A percentile compares a stretch with the other conserved stretches of the same genome.
Conservation (phyloP, 805 yeast species). For the Hanseniaspora osmophila region DNA sequence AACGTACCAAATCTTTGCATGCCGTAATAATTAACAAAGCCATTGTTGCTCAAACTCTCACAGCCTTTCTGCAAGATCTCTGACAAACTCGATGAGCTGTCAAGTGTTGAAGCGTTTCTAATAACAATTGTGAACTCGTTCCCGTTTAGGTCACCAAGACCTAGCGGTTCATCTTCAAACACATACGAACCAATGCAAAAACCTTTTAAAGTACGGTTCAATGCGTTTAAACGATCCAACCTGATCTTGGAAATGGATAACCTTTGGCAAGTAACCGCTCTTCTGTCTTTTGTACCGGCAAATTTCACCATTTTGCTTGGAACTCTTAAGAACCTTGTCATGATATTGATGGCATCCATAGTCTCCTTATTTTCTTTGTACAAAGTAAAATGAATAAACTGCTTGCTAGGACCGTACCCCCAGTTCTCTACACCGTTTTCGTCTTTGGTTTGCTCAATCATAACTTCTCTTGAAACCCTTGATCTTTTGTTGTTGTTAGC, state of each 20-base stretch:
- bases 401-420: conserved; percentile 60
- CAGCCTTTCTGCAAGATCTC: conserved; percentile 39
- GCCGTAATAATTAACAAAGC: conserved; percentile 92
- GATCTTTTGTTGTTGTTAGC: conserved; percentile 31
- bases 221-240: conserved; percentile 58
- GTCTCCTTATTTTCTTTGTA: conserved; percentile 95
- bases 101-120: conserved; percentile 45
- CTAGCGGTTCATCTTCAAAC: conserved; percentile 47
- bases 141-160: conserved; percentile 74
- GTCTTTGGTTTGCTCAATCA: conserved; percentile 24
- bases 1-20: conserved; percentile 97
- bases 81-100: conserved; percentile 23
- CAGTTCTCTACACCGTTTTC: conserved; percentile 45
- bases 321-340: conserved; percentile 58
- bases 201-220: conserved; percentile 68
- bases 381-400: conserved; percentile 59
- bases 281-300: conserved; percentile 93
- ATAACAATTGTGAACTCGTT: conserved; percentile 80
- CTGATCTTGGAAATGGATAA: conserved; percentile 54
- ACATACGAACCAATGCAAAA: conserved; percentile 65
- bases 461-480: conserved; percentile 26
- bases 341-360: conserved; percentile 76
- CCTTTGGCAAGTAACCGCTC: conserved; percentile 88
- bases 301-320: conserved; percentile 61
- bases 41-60: conserved; percentile 43